A percentile compares a stretch with the other conserved stretches of the same genome.
Evolutionary conservation across 441 rosid species (phyloP).

Genomic region (Capsella rubella): DNA sequence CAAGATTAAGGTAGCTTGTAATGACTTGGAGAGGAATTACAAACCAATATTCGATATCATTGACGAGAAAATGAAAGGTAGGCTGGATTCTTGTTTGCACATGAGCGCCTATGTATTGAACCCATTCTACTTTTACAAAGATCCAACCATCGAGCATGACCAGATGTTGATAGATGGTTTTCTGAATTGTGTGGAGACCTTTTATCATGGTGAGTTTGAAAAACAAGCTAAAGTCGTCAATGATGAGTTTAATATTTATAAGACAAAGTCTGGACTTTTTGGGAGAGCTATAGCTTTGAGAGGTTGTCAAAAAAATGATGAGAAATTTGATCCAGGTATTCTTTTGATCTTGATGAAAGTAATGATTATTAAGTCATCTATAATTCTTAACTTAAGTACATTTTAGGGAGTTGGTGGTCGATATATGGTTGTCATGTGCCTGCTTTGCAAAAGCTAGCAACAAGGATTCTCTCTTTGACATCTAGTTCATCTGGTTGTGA

Average conservation of each 20-base stretch:
- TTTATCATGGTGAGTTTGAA: background rate
- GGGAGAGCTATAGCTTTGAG: background rate
- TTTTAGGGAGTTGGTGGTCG: background rate
- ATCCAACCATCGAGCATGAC: background rate
- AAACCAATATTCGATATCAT: background rate
- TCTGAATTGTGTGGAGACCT: background rate
- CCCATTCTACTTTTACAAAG: background rate
- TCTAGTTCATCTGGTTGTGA: slow-evolving; percentile 12
- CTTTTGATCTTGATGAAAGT: background rate
- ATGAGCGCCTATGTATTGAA: background rate
- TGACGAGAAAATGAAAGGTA: background rate
- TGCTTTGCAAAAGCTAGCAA: background rate
- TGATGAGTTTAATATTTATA: background rate
- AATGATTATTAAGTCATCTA: background rate
- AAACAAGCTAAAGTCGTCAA: background rate
- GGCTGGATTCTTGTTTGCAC: background rate
- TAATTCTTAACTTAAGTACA: no score
- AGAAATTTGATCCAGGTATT: background rate
- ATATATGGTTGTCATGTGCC: background rate
- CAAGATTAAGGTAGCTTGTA: background rate
- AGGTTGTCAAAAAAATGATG: background rate
- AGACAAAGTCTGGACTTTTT: background rate
- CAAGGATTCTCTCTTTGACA: background rate
- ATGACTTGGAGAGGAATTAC: background rate
- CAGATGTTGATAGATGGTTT: no score